These are phyloP conservation scores for Roridomyces roridus DNA, from an alignment of 768 basidiomycete genomes.

Conservation along the genomic window DNA sequence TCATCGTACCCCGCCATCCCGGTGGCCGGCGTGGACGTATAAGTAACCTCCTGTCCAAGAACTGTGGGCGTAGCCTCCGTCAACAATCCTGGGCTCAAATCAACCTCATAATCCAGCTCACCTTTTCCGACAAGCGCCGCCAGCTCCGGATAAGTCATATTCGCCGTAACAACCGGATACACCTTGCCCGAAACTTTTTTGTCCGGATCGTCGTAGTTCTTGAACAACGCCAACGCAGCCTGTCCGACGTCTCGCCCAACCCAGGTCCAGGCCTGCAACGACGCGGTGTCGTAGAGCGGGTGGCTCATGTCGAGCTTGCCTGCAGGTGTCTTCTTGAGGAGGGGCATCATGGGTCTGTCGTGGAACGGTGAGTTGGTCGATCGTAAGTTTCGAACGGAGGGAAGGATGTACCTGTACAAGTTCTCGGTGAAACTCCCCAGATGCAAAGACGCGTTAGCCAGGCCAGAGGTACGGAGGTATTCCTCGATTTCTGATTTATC, in stretches of 20 bases:
- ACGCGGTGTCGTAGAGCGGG: not conserved
- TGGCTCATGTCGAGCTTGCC: not conserved
- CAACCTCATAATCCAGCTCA: not conserved
- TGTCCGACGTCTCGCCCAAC: not conserved
- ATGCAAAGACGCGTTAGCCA: constrained; percentile 13
- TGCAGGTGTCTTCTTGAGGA: not conserved
- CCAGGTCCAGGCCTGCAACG: constrained; percentile 2
- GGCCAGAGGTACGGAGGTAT: constrained; percentile 23
- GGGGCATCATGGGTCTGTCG: not conserved
- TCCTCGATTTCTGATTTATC: constrained; percentile 25
- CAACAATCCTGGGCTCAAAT: too few relatives aligned
- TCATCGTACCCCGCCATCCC: not conserved
- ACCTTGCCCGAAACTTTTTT: constrained; percentile 1
- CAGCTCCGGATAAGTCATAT: not conserved
- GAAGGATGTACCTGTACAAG: not conserved
- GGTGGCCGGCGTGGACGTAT: not conserved
- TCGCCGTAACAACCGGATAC: constrained; percentile 8
- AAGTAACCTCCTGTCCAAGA: constrained; percentile 7
- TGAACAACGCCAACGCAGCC: not conserved
- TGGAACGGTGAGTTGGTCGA: not conserved
- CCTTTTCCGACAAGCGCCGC: not conserved
- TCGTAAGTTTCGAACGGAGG: not conserved
- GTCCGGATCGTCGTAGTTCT: constrained; percentile 1
- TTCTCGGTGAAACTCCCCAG: constrained; percentile 11
- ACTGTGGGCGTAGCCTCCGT: too few relatives aligned